Evolutionary conservation across 2,329 filamentous ascomycete species (phyloP), one percentile per base, ranked within the genome.

Genomic region (Dactylellina leptospora): DNA sequence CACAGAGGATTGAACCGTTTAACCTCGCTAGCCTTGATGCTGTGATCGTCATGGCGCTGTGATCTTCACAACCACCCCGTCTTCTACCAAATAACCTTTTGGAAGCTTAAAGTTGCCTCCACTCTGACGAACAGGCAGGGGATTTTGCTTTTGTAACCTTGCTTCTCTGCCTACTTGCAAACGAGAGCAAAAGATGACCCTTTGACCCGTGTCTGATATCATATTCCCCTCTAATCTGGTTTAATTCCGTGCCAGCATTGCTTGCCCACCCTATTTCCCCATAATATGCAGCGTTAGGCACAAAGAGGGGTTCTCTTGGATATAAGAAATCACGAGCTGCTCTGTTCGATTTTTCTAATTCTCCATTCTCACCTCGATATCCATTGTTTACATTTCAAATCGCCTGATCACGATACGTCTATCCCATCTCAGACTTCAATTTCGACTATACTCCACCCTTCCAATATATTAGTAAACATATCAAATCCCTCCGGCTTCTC

Each of bases 61-160:
- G 53, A 64, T 48, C 54, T 40, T 16, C 51, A 45, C 30, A 55
- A 28, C 28, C 66, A 22, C 28, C 36, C 23, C 25, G n/a, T 25
- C 5, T 22, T 11, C 10, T n/a, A 2, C 44, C 20, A 5, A 44
- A 3, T 51, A 63, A 44, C 30, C 53, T 72, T 64, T 60, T 4
- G 51, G 59, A 60, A 69, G 68, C 68, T 71, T 72, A 72, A 72
- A 64, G 59, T 64, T 53, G 68, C 68, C 68, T 72, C 68, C 68
- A 54, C 50, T 20, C 44, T 62, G 44, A 62, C 50, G 42, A 63
- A 56, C 8, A 27, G 27, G n/a, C 27, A 48, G 30, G 30, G 18
- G 36, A 18, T 64, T 72, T 40, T 33, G 54, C 61, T 72, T 72
- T 48, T 51, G 30, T 38, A 27, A 30, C 55, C 64, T 47, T 61